A percentile compares a stretch with the other conserved stretches of the same genome.
These are phyloP conservation scores for Maudiozyma pseudohumilis DNA, from an alignment of 805 yeast species.

Conservation along the genomic window DNA sequence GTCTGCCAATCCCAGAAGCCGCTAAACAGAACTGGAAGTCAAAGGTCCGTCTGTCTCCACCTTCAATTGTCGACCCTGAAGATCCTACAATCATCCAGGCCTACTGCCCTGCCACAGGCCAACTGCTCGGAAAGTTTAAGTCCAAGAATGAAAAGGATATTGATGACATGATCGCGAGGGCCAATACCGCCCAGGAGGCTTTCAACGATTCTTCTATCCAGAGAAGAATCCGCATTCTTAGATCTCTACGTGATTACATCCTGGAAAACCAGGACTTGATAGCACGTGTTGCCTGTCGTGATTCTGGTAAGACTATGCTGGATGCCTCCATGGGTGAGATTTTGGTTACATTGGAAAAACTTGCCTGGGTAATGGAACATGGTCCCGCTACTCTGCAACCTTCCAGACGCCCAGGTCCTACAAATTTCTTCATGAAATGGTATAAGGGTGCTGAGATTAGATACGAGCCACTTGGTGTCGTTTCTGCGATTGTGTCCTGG, in stretches of 20 bases:
- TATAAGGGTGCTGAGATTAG: conserved; percentile 90
- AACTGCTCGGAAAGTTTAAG: conserved; percentile 61
- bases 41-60: conserved; percentile 49
- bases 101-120: conserved; percentile 96
- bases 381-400: conserved; percentile 67
- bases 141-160: conserved; percentile 62
- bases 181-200: conserved; percentile 27
- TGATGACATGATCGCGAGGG: conserved; percentile 44
- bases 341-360: conserved; percentile 85
- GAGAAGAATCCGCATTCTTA: conserved; percentile 59
- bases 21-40: conserved; percentile 75
- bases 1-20: conserved; percentile 18
- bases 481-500: conserved; percentile 91
- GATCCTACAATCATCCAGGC: conserved; percentile 68
- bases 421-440: conserved; percentile 65
- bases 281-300: conserved; percentile 90
- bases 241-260: conserved; percentile 62
- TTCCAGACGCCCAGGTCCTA: conserved; percentile 77
- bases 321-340: conserved; percentile 97
- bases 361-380: conserved; percentile 79
- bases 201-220: conserved; percentile 41
- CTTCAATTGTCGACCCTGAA: conserved; percentile 39
- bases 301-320: conserved; percentile 89
- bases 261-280: conserved; percentile 74
- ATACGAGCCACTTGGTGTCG: conserved; percentile 83